phyloP scores from a whole-genome alignment of 768 basidiomycete species.

The Lactarius vividus region DNA sequence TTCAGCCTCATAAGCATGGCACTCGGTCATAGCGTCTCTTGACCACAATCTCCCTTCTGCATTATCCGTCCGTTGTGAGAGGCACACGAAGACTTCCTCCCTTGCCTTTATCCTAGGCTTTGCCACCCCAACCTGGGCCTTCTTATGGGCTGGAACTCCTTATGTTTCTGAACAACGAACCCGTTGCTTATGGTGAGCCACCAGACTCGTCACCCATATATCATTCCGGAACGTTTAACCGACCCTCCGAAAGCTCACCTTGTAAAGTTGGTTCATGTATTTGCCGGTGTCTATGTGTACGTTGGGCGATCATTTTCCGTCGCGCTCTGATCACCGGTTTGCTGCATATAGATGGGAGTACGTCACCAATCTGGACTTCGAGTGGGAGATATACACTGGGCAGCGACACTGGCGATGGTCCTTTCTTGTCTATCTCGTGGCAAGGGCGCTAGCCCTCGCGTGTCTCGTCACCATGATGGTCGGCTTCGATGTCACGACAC shows the following conservation, averaged over 20 bases:
- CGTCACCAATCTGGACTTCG: slow-evolving; percentile 21
- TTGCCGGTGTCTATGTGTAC: slow-evolving; percentile 19
- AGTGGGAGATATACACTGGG: slow-evolving; percentile 24
- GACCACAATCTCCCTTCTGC: not conserved
- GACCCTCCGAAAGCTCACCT: slow-evolving; percentile 1
- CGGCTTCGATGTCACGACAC: slow-evolving; percentile 12
- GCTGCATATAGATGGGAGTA: slow-evolving; percentile 16
- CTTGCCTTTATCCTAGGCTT: not conserved
- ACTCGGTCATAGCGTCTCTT: not conserved
- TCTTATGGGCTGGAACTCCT: not conserved
- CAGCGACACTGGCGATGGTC: slow-evolving; percentile 22
- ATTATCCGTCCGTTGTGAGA: not conserved
- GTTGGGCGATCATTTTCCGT: no score
- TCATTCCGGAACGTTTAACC: not conserved
- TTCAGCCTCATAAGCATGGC: slow-evolving; percentile 7
- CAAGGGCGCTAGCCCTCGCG: slow-evolving; percentile 13
- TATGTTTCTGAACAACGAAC: slow-evolving; percentile 14
- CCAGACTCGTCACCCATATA: not conserved
- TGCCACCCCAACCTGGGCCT: not conserved
- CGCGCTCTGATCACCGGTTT: not conserved
- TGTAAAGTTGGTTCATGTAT: slow-evolving; percentile 19
- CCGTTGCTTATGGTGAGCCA: slow-evolving; percentile 12
- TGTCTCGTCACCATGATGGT: slow-evolving; percentile 3
- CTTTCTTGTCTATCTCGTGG: slow-evolving; percentile 16
- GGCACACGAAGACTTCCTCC: not conserved